A percentile compares a stretch with the other conserved stretches of the same genome.
These are phyloP conservation scores for Phytophthora lateralis DNA, from an alignment of 352 stramenopile species.

Conservation along the genomic window DNA sequence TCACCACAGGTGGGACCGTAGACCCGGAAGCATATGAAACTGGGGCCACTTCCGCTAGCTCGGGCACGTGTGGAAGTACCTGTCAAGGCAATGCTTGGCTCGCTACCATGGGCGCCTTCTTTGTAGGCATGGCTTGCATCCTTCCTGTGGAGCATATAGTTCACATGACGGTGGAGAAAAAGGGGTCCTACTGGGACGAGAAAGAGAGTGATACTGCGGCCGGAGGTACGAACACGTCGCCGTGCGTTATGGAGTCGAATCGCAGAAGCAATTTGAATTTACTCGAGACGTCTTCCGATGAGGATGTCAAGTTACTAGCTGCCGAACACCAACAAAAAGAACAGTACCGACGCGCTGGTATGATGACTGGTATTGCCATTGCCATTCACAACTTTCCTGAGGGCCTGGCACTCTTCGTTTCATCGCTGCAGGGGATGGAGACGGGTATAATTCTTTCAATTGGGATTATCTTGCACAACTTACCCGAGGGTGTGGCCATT, in stretches of 20 bases:
- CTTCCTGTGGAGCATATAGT: slow-evolving; percentile 59
- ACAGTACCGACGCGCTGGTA: slow-evolving; percentile 79
- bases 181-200: slow-evolving; percentile 30
- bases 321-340: slow-evolving; percentile 34
- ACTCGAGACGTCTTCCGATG: slow-evolving; percentile 18
- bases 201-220: slow-evolving; percentile 17
- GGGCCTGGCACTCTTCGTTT: slow-evolving; percentile 95
- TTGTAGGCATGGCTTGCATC: slow-evolving; percentile 67
- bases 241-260: slow-evolving; percentile 21
- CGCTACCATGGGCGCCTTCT: slow-evolving; percentile 58
- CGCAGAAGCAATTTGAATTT: slow-evolving; percentile 21
- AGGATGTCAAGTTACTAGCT: slow-evolving; percentile 17
- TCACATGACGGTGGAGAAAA: slow-evolving; percentile 31
- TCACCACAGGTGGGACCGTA: slow-evolving; percentile 53
- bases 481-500: slow-evolving; percentile 96
- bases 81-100: slow-evolving; percentile 68
- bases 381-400: slow-evolving; percentile 92
- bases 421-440: slow-evolving; percentile 85
- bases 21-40: slow-evolving; percentile 76
- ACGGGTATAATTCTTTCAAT: slow-evolving; percentile 93
- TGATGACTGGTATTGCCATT: slow-evolving; percentile 91
- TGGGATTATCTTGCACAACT: slow-evolving; percentile 97
- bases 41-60: slow-evolving; percentile 35
- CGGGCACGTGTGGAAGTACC: slow-evolving; percentile 61
- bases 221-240: slow-evolving; percentile 15